phyloP scores from a whole-genome alignment of 305 asterid genomes.

The Fraxinus velutina region DNA sequence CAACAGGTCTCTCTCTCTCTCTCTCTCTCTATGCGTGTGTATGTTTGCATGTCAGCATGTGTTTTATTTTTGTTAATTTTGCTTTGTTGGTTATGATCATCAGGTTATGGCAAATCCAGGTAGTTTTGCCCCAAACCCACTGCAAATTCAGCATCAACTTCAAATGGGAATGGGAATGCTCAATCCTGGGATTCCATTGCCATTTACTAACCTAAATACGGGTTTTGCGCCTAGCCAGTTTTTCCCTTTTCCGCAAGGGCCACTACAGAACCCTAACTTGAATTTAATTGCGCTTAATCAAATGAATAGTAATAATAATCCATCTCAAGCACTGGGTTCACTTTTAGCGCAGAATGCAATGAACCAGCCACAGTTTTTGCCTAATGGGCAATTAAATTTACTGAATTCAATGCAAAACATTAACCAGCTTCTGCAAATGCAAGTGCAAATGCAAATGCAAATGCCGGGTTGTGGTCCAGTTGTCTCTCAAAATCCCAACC shows the following conservation, averaged over 20 bases:
- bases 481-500: conserved; percentile 38
- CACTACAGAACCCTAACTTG: conserved; percentile 29
- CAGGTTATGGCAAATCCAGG: conserved; percentile 51
- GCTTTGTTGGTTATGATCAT: conserved; percentile 18
- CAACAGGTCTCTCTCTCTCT: conserved; percentile 38
- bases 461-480: conserved; percentile 1
- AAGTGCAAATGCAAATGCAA: conserved; percentile 37
- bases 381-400: conserved; percentile 39
- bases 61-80: not conserved
- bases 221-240: conserved; percentile 37
- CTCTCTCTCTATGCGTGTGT: not conserved
- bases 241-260: conserved; percentile 43
- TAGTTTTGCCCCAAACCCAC: conserved; percentile 34
- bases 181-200: conserved; percentile 45
- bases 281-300: conserved; percentile 8
- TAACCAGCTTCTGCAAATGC: conserved; percentile 52
- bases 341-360: conserved; percentile 35
- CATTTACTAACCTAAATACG: conserved; percentile 35
- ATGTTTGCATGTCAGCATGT: not conserved
- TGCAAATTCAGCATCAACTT: conserved; percentile 48
- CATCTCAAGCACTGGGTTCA: conserved; percentile 32
- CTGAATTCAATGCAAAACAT: conserved; percentile 52
- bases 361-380: conserved; percentile 43
- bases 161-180: conserved; percentile 38
- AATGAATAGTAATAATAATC: conserved; percentile 21